Evolutionary conservation across 345 rosid species (phyloP).

Genomic region (Linum tenue): DNA sequence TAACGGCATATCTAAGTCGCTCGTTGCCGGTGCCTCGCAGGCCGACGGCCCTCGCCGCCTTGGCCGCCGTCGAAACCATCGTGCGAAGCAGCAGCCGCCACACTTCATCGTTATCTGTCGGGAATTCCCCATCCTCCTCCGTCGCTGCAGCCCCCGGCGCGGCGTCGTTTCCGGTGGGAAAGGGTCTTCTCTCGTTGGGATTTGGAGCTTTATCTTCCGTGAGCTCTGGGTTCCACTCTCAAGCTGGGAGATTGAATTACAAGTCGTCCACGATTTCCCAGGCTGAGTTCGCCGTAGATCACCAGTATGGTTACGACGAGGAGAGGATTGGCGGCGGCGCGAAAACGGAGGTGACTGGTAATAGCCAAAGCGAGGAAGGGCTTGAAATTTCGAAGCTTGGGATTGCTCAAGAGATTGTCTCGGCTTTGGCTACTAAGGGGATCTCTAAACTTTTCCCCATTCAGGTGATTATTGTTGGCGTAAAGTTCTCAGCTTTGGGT

Average conservation of each 20-base stretch:
- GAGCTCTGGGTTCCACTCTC: not conserved
- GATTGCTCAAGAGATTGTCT: not conserved
- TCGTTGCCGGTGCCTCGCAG: not conserved
- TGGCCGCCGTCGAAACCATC: not conserved
- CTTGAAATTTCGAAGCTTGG: not conserved
- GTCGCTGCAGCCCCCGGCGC: too few species aligned
- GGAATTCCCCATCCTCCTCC: not conserved
- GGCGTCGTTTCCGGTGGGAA: not conserved
- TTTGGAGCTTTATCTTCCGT: not conserved
- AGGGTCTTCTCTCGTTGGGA: not conserved
- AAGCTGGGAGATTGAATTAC: not conserved
- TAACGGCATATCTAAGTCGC: not conserved
- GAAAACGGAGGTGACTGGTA: not conserved
- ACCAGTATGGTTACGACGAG: not conserved
- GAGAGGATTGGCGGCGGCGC: not conserved
- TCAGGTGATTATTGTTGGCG: not conserved
- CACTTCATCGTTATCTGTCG: not conserved
- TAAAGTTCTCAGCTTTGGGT: too few species aligned
- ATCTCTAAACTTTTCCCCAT: not conserved
- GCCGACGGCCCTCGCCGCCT: not conserved
- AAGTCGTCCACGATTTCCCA: not conserved
- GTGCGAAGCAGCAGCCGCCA: too few species aligned
- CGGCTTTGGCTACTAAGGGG: not conserved
- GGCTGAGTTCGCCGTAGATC: not conserved
- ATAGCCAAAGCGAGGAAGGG: not conserved